Base-by-base conservation (phyloP, 176 grass and related monocot genomes). In the Aegilops bicornis region DNA sequence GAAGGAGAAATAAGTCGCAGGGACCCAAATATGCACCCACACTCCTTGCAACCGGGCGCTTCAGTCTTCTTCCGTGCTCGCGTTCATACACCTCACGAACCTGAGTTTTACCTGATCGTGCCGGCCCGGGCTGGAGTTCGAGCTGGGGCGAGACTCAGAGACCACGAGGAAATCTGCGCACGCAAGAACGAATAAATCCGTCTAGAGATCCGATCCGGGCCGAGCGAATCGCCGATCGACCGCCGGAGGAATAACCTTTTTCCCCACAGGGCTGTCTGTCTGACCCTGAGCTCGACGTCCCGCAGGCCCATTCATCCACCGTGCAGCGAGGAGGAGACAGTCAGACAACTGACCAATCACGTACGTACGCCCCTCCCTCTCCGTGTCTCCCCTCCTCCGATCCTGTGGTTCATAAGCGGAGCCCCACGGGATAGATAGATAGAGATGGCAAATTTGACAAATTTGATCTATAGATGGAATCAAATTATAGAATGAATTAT, bases 281-380 rank as follows among this genome's bases (percentile, higher is more conserved):
- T 22, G 54, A 59, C 19, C 54, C 3, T 59, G 54, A 59, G 65
- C 37, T 70, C 7, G 48, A 82, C 78, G 11, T 69, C 88, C 78
- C 64, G 27, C 60, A 59, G 54, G 67, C 58, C 69, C 15, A 68
- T 86, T 73, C 81, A 58, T 80, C 33, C 72, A 76, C 60, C 60
- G 13, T 78, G 71, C n/a, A 64, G 36, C 2, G 76, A 72, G 36
- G 32, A 37, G 32, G 35, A 35, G 61, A 31, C n/a, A 39, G 48
- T 22, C 52, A 63, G 74, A 73, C 42, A 76, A 43, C 71, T 36
- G 75, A 81, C 79, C 64, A 74, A 39, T 67, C 78, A 88, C 23
- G 47, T 27, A 74, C 71, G 23, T 2, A 22, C 54, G 19, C 7
- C 24, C 70, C 22, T 73, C 42, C 68, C n/a, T 29, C 76, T 73